Evolutionary conservation across 2,329 filamentous ascomycete genomes (phyloP), one percentile per base, ranked within the genome.

Genomic region (Fusarium drepaniforme): DNA sequence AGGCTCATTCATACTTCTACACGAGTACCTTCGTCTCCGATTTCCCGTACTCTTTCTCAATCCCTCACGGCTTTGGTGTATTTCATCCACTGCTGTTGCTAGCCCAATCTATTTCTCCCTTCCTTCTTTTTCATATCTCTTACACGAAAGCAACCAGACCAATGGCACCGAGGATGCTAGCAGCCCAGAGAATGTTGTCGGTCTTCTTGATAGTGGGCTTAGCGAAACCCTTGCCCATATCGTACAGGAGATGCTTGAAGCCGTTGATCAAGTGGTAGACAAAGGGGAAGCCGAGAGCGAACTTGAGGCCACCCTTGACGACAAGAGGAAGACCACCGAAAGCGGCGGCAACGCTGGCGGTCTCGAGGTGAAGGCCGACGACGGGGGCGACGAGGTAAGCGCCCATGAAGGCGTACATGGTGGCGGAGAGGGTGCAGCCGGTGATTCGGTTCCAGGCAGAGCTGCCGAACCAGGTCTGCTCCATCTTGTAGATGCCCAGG

Each of bases 391-490:
- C 90, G 72, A 98, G 92, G 88, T 98, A 98, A 65, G 93, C 90
- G 76, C 91, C 84, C 74, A 93, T 92, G 87, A 94, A 98, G 82
- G 91, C 84, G 89, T 98, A 98, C 74, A 97, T 88, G 60, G 87
- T 85, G 75, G 93, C 94, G 70, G 92, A 92, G 77, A 97, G 89
- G 70, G 88, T 84, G 81, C 89, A 85, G 80, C 94, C 96, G n/a
- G 94, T 96, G 86, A 98, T 91, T 80, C 96, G 95, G 87, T 95
- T 94, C 85, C 94, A 89, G 76, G 89, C 88, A 68, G 88, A 91
- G 78, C 91, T 92, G 77, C 89, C 88, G 84, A 94, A 92, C 93
- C 92, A 98, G 79, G 94, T 97, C 86, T 98, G 93, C 84, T 94
- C 91, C 70, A 93, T 90, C 83, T 91, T 90, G 91, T 98, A 98